Evolutionary conservation across 257 asterid species (phyloP).

Genomic region (Paraleonurus japonicus): DNA sequence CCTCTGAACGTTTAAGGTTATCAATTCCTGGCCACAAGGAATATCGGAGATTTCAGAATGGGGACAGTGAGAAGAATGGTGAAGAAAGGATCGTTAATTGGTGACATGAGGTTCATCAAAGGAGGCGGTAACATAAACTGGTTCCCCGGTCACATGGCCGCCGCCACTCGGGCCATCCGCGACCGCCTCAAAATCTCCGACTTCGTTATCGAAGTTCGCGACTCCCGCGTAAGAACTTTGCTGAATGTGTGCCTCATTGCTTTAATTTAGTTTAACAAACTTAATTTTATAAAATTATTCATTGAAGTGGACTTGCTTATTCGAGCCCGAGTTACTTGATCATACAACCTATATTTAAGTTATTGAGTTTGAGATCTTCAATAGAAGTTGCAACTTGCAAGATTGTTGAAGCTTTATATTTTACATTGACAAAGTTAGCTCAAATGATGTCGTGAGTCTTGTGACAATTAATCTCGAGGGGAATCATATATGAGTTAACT

Average conservation of each 20-base stretch:
- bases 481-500: not conserved
- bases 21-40: too few relatives aligned
- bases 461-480: not conserved
- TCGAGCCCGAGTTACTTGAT: not conserved
- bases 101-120: conserved; percentile 72
- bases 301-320: not conserved
- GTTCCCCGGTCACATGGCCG: conserved; percentile 99
- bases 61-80: conserved; percentile 38
- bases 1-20: too few relatives aligned
- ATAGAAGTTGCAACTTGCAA: conserved; percentile 4
- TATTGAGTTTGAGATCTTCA: not conserved
- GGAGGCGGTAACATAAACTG: conserved; percentile 88
- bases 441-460: not conserved
- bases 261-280: too few relatives aligned
- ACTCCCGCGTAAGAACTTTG: conserved; percentile 61
- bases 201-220: conserved; percentile 92
- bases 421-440: not conserved
- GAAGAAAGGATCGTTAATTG: conserved; percentile 49
- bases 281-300: not conserved
- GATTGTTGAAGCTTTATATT: conserved; percentile 9
- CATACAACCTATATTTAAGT: not conserved
- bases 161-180: conserved; percentile 94
- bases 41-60: conserved; percentile 29
- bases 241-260: too few relatives aligned
- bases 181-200: conserved; percentile 85